Percentiles rank a stretch among this genome's conserved stretches.
phyloP scores from a whole-genome alignment of 2,329 filamentous ascomycete species.

The Fonsecaea nubica region DNA sequence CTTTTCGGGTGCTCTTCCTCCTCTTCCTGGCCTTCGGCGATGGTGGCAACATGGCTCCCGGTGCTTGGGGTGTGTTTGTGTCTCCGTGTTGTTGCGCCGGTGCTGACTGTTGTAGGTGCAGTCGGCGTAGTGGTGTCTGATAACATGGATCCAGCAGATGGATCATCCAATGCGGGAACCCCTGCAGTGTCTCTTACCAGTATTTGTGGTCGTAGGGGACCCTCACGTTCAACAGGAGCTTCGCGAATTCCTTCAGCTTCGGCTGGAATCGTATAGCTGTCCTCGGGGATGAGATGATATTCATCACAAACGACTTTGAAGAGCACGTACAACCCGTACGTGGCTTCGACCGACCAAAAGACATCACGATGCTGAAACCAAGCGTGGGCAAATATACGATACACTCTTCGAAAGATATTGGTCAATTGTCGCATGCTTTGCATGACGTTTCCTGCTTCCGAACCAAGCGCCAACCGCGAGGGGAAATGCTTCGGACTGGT shows the following conservation, averaged over 20 bases:
- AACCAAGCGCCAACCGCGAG: constrained; percentile 72
- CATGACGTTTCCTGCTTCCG: constrained; percentile 48
- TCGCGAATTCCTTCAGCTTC: constrained; percentile 84
- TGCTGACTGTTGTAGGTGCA: constrained; percentile 61
- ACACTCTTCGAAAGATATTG: constrained; percentile 92
- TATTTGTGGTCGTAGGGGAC: constrained; percentile 39
- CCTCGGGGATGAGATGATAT: constrained; percentile 85
- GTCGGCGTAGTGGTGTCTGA: constrained; percentile 42
- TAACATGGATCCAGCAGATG: background rate
- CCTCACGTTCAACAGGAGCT: constrained; percentile 35
- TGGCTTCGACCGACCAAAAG: constrained; percentile 90
- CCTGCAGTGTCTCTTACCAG: constrained; percentile 49
- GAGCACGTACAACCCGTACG: constrained; percentile 91
- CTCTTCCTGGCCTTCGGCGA: constrained; percentile 83
- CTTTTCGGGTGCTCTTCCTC: constrained; percentile 51
- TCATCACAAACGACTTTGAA: constrained; percentile 97
- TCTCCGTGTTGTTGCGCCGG: constrained; percentile 75
- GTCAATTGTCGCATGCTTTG: constrained; percentile 72
- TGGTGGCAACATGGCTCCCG: constrained; percentile 78
- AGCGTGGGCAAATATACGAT: constrained; percentile 96
- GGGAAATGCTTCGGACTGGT: constrained; percentile 96
- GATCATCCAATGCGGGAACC: constrained; percentile 14
- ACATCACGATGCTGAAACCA: constrained; percentile 97
- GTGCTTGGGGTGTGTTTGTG: constrained; percentile 84
- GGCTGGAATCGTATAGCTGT: constrained; percentile 93